Conservation (phyloP, 805 yeast genomes). For the Phaffomyces antillensis region DNA sequence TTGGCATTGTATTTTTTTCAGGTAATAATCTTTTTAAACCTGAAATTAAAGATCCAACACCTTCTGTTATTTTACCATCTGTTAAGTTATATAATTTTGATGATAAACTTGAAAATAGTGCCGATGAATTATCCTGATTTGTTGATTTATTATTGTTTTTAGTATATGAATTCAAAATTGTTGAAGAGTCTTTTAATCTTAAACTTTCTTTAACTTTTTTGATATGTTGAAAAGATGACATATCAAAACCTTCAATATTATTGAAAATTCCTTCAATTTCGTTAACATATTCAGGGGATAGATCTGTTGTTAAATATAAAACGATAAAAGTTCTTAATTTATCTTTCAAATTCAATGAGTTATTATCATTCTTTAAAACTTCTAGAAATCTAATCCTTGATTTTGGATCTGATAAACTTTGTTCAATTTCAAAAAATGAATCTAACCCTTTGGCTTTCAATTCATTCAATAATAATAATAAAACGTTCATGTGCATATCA, state of each 20-base stretch:
- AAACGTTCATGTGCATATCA: slow-evolving; percentile 95
- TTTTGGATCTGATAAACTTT: slow-evolving; percentile 54
- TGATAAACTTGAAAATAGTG: slow-evolving; percentile 65
- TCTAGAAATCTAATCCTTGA: slow-evolving; percentile 53
- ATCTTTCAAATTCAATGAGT: slow-evolving; percentile 63
- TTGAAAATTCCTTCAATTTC: slow-evolving; percentile 60
- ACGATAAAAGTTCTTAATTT: slow-evolving; percentile 86
- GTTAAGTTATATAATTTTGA: slow-evolving; percentile 73
- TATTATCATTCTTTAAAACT: slow-evolving; percentile 39
- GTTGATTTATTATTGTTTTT: slow-evolving; percentile 17
- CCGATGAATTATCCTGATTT: slow-evolving; percentile 33
- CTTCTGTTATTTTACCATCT: slow-evolving; percentile 78
- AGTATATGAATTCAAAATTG: slow-evolving; percentile 28
- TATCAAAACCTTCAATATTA: slow-evolving; percentile 48
- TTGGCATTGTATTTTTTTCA: slow-evolving; percentile 79
- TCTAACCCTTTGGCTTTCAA: slow-evolving; percentile 84
- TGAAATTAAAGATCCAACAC: slow-evolving; percentile 81
- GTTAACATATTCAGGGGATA: slow-evolving; percentile 41
- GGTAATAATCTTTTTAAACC: slow-evolving; percentile 86
- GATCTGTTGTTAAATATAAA: slow-evolving; percentile 49
- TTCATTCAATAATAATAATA: slow-evolving; percentile 75
- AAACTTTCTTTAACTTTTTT: slow-evolving; percentile 75
- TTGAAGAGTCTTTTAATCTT: slow-evolving; percentile 40
- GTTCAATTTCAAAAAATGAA: slow-evolving; percentile 90
- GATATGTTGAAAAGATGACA: slow-evolving; percentile 56